Conservation (phyloP, 257 asterid species). For the Lavandula angustifolia region DNA sequence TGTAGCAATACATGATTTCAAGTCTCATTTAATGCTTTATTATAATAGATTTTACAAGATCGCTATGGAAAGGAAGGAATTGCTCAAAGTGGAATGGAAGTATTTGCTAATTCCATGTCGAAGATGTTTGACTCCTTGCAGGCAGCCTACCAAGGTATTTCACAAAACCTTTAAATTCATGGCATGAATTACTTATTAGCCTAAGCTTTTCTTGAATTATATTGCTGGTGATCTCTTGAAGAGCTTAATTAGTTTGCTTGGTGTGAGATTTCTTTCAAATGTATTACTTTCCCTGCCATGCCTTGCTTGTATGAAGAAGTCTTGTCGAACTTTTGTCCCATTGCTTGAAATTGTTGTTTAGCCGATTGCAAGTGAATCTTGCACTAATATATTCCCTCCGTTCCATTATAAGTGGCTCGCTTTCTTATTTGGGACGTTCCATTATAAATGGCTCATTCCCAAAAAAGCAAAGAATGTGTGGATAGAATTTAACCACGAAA, state of each 20-base stretch:
- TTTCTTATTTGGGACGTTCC: no score
- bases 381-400: neutral
- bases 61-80: slow-evolving; percentile 61
- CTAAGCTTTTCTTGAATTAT: slow-evolving; percentile 14
- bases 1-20: slow-evolving; percentile 15
- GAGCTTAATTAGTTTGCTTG: slow-evolving; percentile 20
- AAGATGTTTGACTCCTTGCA: slow-evolving; percentile 65
- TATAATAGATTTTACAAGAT: slow-evolving; percentile 64
- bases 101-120: slow-evolving; percentile 59
- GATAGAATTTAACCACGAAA: no score
- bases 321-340: slow-evolving; percentile 10
- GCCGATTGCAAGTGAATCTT: slow-evolving; percentile 17
- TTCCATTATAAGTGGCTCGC: no score
- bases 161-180: slow-evolving; percentile 17
- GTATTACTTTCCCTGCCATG: slow-evolving; percentile 16
- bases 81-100: slow-evolving; percentile 56
- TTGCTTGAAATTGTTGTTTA: slow-evolving; percentile 19
- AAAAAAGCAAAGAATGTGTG: no score
- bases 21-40: slow-evolving; percentile 20
- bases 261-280: neutral
- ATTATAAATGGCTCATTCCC: no score
- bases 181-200: slow-evolving; percentile 1
- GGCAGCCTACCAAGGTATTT: slow-evolving; percentile 61
- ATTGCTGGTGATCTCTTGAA: slow-evolving; percentile 21
- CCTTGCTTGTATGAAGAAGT: slow-evolving; percentile 8